Percentiles rank a stretch among this genome's conserved stretches.
These are phyloP conservation scores for Phytophthora lateralis DNA, from an alignment of 352 stramenopile genomes.

Conservation along the genomic window DNA sequence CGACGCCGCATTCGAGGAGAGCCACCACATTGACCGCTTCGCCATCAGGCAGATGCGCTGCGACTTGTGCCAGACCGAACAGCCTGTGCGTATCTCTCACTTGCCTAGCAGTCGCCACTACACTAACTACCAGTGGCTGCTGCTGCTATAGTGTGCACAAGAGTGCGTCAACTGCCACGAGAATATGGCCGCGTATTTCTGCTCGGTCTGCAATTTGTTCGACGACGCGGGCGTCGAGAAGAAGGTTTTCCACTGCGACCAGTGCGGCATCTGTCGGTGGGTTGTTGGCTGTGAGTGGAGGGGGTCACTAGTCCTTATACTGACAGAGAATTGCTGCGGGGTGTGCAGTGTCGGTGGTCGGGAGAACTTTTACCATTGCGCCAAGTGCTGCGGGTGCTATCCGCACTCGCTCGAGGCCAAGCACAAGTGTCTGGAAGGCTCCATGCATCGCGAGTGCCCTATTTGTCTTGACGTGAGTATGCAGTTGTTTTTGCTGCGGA, in stretches of 20 bases:
- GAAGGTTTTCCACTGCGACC: constrained; percentile 76
- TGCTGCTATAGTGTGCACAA: constrained; percentile 48
- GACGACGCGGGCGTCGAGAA: constrained; percentile 66
- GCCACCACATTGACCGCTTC: constrained; percentile 82
- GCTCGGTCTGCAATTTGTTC: constrained; percentile 74
- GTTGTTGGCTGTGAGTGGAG: constrained; percentile 4
- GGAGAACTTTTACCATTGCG: constrained; percentile 84
- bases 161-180: constrained; percentile 52
- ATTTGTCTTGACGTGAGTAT: constrained; percentile 75
- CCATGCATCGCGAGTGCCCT: constrained; percentile 82
- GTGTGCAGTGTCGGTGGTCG: constrained; percentile 62
- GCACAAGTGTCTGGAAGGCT: constrained; percentile 80
- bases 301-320: background rate
- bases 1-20: constrained; percentile 47
- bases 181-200: constrained; percentile 71
- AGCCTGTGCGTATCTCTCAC: constrained; percentile 44
- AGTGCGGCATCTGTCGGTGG: constrained; percentile 78
- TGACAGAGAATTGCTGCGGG: background rate
- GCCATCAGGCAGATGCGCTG: constrained; percentile 76
- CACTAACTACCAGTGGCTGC: background rate
- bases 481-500: background rate
- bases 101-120: background rate
- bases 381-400: constrained; percentile 81
- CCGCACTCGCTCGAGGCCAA: constrained; percentile 68
- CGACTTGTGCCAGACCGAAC: constrained; percentile 56